These are phyloP conservation scores for Xylariaceae sp. DNA, from an alignment of 2,329 filamentous ascomycete genomes.

Conservation along the genomic window DNA sequence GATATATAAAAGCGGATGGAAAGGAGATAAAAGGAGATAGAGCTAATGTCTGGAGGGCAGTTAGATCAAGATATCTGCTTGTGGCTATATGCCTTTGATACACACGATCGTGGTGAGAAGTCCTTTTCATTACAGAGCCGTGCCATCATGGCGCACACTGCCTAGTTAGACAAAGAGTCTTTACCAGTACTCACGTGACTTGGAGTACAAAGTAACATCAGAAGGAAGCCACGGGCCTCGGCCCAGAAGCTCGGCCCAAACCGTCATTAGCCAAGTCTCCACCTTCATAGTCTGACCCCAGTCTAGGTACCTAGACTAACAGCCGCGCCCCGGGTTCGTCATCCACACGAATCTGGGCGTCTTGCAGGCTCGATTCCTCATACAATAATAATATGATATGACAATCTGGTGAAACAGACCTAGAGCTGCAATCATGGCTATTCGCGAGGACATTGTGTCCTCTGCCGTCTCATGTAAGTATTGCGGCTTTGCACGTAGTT, in stretches of 20 bases:
- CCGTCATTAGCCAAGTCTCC: constrained; percentile 3
- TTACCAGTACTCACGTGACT: constrained; percentile 12
- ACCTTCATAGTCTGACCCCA: constrained; percentile 1
- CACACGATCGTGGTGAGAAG: too few relatives aligned
- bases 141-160: too few relatives aligned
- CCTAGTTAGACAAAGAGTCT: too few relatives aligned
- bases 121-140: too few relatives aligned
- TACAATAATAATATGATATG: constrained; percentile 9
- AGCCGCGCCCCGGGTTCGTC: constrained; percentile 17
- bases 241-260: constrained; percentile 22
- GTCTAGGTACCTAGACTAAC: constrained; percentile 1
- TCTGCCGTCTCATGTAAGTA: constrained; percentile 31
- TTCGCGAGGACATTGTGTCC: constrained; percentile 70
- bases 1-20: too few relatives aligned
- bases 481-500: too few relatives aligned
- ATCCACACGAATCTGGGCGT: constrained; percentile 3
- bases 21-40: too few relatives aligned
- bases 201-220: background rate
- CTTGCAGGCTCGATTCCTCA: too few relatives aligned
- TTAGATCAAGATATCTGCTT: too few relatives aligned
- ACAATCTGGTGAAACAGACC: constrained; percentile 11
- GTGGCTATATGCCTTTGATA: too few relatives aligned
- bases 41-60: too few relatives aligned
- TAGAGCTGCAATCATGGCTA: constrained; percentile 54
- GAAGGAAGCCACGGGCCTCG: constrained; percentile 20